Evolutionary conservation across 306 rosid genomes (phyloP).

Genomic region (Vachellia pachyceras): DNA sequence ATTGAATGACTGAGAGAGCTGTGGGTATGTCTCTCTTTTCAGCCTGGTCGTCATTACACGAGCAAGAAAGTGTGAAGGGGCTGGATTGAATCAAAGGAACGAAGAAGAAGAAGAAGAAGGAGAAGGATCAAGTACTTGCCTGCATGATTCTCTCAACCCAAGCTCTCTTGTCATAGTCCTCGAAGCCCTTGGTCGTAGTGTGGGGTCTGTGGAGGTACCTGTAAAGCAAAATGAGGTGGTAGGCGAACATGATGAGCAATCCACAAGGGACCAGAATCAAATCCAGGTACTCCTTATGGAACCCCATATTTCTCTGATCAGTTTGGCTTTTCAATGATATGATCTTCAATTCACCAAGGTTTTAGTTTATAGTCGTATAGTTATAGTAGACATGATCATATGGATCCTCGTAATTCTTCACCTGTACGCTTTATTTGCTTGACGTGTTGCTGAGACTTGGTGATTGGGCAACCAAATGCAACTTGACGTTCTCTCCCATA

Average conservation of each 20-base stretch:
- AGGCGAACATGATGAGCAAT: conserved; percentile 67
- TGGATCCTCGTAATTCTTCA: conserved; percentile 17
- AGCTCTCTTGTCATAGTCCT: conserved; percentile 68
- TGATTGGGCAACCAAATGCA: conserved; percentile 13
- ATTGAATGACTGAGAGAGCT: conserved; percentile 59
- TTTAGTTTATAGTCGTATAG: not conserved
- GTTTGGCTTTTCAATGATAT: not conserved
- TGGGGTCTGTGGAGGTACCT: conserved; percentile 67
- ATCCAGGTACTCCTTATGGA: conserved; percentile 69
- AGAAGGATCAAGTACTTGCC: conserved; percentile 44
- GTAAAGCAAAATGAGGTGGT: conserved; percentile 69
- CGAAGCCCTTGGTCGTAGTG: conserved; percentile 75
- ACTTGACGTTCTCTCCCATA: conserved; percentile 5
- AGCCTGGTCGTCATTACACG: conserved; percentile 39
- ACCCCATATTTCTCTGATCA: conserved; percentile 44
- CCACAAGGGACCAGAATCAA: conserved; percentile 74
- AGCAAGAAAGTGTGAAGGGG: not conserved
- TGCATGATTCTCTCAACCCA: conserved; percentile 83
- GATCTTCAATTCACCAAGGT: not conserved
- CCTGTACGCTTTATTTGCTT: conserved; percentile 15
- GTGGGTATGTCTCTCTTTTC: conserved; percentile 51
- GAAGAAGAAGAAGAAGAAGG: not conserved
- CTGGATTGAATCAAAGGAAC: conserved; percentile 3
- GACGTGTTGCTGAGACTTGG: conserved; percentile 2
- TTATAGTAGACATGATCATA: conserved; percentile 20